Evolutionary conservation across 257 asterid genomes (phyloP).

Genomic region (Salvia rosmarinus): DNA sequence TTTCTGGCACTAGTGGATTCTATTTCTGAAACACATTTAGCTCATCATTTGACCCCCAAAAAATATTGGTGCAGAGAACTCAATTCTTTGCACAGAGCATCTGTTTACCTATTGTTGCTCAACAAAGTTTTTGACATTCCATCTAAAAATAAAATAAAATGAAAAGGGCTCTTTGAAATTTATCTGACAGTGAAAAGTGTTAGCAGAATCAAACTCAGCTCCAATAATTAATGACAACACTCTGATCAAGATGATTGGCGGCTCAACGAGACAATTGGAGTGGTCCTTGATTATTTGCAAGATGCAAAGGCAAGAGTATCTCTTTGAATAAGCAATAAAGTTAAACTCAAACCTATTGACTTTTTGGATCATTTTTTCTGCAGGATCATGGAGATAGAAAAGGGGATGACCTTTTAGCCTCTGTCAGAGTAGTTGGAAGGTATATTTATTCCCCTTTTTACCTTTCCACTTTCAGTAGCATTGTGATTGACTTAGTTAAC

Average conservation of each 20-base stretch:
- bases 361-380: slow-evolving; percentile 33
- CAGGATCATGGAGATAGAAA: slow-evolving; percentile 80
- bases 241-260: slow-evolving; percentile 62
- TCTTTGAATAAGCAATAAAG: slow-evolving; percentile 25
- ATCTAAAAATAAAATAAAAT: no score
- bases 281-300: slow-evolving; percentile 73
- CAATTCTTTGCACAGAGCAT: slow-evolving; percentile 11
- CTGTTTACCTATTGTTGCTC: neutral
- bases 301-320: slow-evolving; percentile 70
- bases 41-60: slow-evolving; percentile 12
- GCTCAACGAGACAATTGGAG: slow-evolving; percentile 72
- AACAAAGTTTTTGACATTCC: neutral
- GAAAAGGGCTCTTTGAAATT: neutral
- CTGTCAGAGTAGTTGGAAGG: slow-evolving; percentile 88
- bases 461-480: slow-evolving; percentile 4
- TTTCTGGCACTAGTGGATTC: slow-evolving; percentile 23
- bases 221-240: slow-evolving; percentile 58
- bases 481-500: slow-evolving; percentile 5
- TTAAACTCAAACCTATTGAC: slow-evolving; percentile 21
- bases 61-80: neutral
- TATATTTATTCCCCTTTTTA: slow-evolving; percentile 31
- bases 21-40: slow-evolving; percentile 2
- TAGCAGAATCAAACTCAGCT: slow-evolving; percentile 50
- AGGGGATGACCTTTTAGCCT: slow-evolving; percentile 93
- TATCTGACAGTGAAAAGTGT: slow-evolving; percentile 31